Conservation (phyloP, 1,139 yeast species). For the Tardiomyces blankii region DNA sequence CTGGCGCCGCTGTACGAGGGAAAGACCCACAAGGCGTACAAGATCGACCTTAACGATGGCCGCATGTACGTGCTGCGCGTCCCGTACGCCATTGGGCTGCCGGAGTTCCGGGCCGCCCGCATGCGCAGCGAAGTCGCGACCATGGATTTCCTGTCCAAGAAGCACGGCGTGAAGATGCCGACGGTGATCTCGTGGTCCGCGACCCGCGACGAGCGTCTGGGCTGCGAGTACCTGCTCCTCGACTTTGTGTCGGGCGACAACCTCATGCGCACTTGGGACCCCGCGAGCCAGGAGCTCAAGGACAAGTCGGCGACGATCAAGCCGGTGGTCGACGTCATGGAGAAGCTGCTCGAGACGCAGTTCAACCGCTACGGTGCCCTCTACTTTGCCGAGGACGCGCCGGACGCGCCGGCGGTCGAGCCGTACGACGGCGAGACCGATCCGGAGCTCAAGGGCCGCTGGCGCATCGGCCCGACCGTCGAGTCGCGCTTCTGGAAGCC, state of each 20-base stretch:
- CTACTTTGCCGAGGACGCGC: conserved; percentile 54
- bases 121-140: conserved; percentile 91
- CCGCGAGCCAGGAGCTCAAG: conserved; percentile 47
- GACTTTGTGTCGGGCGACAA: conserved; percentile 71
- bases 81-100: conserved; percentile 61
- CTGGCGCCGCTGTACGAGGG: conserved; percentile 88
- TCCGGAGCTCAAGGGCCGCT: conserved; percentile 46
- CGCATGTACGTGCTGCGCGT: conserved; percentile 64
- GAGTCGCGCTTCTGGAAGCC: conserved; percentile 71
- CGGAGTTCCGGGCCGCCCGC: conserved; percentile 50
- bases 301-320: conserved; percentile 25
- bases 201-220: conserved; percentile 48
- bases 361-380: conserved; percentile 75
- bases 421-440: conserved; percentile 63
- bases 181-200: conserved; percentile 64
- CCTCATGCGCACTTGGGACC: conserved; percentile 86
- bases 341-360: conserved; percentile 24
- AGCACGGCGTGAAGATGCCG: conserved; percentile 48
- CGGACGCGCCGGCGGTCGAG: conserved; percentile 29
- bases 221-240: conserved; percentile 67
- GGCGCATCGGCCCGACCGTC: conserved; percentile 86
- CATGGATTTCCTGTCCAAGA: conserved; percentile 59
- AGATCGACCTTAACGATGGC: conserved; percentile 50
- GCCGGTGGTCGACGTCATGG: conserved; percentile 27
- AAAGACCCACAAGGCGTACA: conserved; percentile 80